Conservation (phyloP, 257 asterid species). For the Handroanthus guayacan region DNA sequence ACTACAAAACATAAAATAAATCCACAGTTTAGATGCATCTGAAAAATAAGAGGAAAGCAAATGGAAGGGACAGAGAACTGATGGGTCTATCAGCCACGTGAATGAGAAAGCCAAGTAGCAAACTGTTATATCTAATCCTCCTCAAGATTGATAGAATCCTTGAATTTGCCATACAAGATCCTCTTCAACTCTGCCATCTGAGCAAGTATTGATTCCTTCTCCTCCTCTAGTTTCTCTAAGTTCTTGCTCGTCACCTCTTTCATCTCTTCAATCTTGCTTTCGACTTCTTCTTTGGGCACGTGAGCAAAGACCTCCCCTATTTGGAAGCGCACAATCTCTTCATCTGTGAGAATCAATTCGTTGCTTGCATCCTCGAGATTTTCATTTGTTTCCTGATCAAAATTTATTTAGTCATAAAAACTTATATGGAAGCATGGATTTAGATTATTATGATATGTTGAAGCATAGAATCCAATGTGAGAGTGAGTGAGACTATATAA, state of each 20-base stretch:
- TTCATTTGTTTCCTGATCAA: conserved; percentile 76
- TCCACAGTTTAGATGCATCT: conserved; percentile 15
- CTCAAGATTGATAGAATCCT: conserved; percentile 92
- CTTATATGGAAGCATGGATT: background rate
- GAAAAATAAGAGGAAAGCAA: background rate
- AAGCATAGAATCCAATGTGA: background rate
- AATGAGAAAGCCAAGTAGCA: conserved; percentile 13
- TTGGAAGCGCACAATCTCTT: conserved; percentile 86
- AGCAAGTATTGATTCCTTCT: conserved; percentile 65
- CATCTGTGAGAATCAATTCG: conserved; percentile 88
- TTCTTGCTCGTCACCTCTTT: conserved; percentile 68
- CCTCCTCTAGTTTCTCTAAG: conserved; percentile 79
- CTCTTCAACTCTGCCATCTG: conserved; percentile 89
- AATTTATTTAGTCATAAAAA: background rate
- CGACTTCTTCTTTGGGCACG: conserved; percentile 84
- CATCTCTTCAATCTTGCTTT: conserved; percentile 81
- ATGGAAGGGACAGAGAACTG: background rate
- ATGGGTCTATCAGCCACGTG: background rate
- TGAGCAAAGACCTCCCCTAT: conserved; percentile 94
- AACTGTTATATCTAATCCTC: conserved; percentile 58
- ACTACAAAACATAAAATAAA: too few relatives aligned
- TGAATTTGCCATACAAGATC: conserved; percentile 76
- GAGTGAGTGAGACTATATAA: background rate
- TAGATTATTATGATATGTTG: background rate
- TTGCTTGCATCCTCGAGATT: conserved; percentile 93